These are phyloP conservation scores for Quercus wislizeni DNA, from an alignment of 306 rosid species.

Conservation along the genomic window DNA sequence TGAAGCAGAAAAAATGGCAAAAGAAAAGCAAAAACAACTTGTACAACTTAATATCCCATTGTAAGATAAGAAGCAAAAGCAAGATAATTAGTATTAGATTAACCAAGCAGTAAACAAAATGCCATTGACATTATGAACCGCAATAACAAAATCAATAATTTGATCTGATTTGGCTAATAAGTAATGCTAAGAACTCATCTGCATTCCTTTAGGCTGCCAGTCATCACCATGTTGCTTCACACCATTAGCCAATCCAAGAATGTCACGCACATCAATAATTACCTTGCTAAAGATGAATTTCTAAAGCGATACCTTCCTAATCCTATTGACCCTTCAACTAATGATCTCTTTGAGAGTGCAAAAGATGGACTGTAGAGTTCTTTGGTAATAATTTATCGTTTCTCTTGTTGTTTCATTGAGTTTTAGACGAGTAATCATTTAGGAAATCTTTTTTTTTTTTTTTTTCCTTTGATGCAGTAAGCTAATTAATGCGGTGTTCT, in stretches of 20 bases:
- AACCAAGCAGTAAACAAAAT: background rate
- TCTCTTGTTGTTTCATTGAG: background rate
- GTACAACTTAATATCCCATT: too few relatives aligned
- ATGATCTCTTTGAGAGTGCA: conserved; percentile 77
- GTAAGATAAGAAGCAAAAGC: background rate
- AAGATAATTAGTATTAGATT: background rate
- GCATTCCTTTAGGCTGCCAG: conserved; percentile 77
- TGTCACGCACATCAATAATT: conserved; percentile 83
- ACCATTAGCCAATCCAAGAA: conserved; percentile 97
- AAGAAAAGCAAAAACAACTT: too few relatives aligned
- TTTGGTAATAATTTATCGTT: conserved; percentile 51
- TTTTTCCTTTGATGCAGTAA: conserved; percentile 56
- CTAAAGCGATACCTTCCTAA: conserved; percentile 73
- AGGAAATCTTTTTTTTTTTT: background rate
- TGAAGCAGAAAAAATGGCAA: too few relatives aligned
- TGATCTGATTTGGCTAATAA: background rate
- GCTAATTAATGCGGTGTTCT: conserved; percentile 90
- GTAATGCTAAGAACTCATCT: conserved; percentile 66
- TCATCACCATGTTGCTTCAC: conserved; percentile 91
- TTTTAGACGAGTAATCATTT: background rate
- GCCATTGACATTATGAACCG: background rate
- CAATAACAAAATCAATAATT: background rate
- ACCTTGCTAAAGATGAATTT: conserved; percentile 82
- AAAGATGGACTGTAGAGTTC: conserved; percentile 80
- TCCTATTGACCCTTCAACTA: conserved; percentile 84